These are phyloP conservation scores for Scheffersomyces titani DNA, from an alignment of 1,139 yeast genomes.

Conservation along the genomic window DNA sequence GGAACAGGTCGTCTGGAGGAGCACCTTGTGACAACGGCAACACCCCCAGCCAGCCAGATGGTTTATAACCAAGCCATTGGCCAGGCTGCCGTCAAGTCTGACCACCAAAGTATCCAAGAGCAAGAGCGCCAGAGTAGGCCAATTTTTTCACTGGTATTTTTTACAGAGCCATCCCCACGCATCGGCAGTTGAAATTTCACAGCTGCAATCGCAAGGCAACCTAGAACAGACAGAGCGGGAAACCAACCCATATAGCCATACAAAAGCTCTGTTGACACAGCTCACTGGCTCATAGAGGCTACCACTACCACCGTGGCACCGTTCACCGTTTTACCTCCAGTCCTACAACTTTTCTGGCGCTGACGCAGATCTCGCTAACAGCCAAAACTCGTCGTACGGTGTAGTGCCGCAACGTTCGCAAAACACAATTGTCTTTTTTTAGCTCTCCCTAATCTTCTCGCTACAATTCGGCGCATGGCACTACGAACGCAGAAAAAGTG, in stretches of 20 bases:
- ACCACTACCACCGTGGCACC: no score
- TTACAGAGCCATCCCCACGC: background rate
- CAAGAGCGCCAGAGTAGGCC: no score
- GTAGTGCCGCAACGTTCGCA: background rate
- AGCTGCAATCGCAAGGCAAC: background rate
- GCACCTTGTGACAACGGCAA: background rate
- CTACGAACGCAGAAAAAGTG: background rate
- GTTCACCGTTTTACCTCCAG: no score
- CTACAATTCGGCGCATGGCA: background rate
- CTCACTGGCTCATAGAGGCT: no score
- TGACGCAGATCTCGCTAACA: background rate
- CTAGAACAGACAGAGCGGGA: background rate
- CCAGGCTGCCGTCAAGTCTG: background rate
- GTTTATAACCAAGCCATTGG: background rate
- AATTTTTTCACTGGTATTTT: background rate
- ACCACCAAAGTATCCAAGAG: background rate
- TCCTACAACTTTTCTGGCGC: background rate
- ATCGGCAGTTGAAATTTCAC: background rate
- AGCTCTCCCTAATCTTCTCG: background rate
- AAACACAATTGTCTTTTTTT: background rate
- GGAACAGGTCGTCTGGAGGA: background rate
- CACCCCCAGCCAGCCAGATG: background rate
- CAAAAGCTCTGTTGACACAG: no score
- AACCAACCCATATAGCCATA: no score
- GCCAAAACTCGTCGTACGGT: background rate